Evolutionary conservation across 73 alveolate genomes (phyloP), one percentile per base, ranked within the genome.

Genomic region (Breviolum minutum): DNA sequence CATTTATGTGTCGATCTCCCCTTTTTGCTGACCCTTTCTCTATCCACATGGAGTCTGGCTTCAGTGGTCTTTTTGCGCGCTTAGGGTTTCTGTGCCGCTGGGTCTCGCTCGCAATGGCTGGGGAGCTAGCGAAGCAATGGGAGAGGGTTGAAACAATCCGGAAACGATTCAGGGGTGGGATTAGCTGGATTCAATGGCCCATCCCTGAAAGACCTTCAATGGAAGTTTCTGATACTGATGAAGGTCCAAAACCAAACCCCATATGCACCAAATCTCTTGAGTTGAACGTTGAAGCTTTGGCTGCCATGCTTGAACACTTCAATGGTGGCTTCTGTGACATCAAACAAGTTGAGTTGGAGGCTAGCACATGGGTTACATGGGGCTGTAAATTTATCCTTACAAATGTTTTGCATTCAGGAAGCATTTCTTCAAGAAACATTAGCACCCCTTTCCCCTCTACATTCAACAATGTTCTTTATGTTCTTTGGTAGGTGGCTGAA

Each of bases 151-250:
- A 10, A 17, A 27, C 26, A 30, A 60, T 81, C 29, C 40, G 90
- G 90, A 40, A 26, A 9, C 63, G 90, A 24, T 81, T 81, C 69
- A 13, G 26, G 19, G 17, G 29, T 13, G 71, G 24, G 32, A 32
- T 81, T 12, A 14, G 69, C 63, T 81, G 63, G 63, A 29, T 81
- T 16, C 90, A 81, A 16, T 81, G 90, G 90, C 90, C 90, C 32
- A 0, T 29, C 12, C 90, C 90, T 10, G 48, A 30, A 11, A 63
- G 27, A 24, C 69, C 29, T n/a, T 32, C 69, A 17, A 68, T 32
- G 40, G 14, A 27, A 6, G 69, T 14, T 3, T 2, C 17, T 17
- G 77, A 68, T 68, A 68, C 17, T 17, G 90, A 81, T 16, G 54
- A 40, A 40, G 3, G 5, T 40, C 54, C 54, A 40, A 40, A 3